A percentile compares a stretch with the other conserved stretches of the same genome.
Evolutionary conservation across 1,139 yeast species (phyloP).

Genomic region (Suzukiozyma palmioleophila): DNA sequence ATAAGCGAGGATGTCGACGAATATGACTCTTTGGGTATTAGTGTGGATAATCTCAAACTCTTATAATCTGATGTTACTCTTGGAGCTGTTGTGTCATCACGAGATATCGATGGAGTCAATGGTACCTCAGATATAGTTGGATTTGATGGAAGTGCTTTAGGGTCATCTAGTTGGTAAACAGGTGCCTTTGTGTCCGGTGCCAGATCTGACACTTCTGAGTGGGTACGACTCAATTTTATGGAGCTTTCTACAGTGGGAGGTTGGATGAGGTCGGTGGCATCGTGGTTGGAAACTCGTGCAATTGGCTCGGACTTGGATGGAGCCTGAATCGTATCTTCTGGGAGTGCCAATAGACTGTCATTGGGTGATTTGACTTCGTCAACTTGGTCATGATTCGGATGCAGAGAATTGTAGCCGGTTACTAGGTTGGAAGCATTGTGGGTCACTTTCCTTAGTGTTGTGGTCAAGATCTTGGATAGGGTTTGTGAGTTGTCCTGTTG

Average conservation of each 20-base stretch:
- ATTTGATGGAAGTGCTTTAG: background rate
- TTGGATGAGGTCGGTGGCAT: no score
- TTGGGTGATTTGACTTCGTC: background rate
- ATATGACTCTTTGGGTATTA: slow-evolving; percentile 15
- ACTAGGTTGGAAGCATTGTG: slow-evolving; percentile 41
- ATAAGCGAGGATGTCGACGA: slow-evolving; percentile 30
- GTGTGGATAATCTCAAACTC: slow-evolving; percentile 25
- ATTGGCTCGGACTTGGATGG: no score
- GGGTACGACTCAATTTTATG: background rate
- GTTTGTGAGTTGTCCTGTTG: slow-evolving; percentile 29
- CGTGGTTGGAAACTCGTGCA: no score
- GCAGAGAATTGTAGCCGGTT: slow-evolving; percentile 19
- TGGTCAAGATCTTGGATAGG: slow-evolving; percentile 31
- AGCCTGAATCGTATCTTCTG: no score
- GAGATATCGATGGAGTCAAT: slow-evolving; percentile 4
- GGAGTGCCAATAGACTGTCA: background rate
- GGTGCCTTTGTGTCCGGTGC: background rate
- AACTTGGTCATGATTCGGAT: background rate
- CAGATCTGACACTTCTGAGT: background rate
- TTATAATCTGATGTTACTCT: slow-evolving; percentile 31
- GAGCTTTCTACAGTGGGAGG: background rate
- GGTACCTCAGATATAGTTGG: slow-evolving; percentile 5
- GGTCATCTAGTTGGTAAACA: slow-evolving; percentile 1
- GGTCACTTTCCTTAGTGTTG: slow-evolving; percentile 43
- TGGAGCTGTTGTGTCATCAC: slow-evolving; percentile 12